phyloP scores from a whole-genome alignment of 768 basidiomycete species.

The Auriscalpium microsporum region DNA sequence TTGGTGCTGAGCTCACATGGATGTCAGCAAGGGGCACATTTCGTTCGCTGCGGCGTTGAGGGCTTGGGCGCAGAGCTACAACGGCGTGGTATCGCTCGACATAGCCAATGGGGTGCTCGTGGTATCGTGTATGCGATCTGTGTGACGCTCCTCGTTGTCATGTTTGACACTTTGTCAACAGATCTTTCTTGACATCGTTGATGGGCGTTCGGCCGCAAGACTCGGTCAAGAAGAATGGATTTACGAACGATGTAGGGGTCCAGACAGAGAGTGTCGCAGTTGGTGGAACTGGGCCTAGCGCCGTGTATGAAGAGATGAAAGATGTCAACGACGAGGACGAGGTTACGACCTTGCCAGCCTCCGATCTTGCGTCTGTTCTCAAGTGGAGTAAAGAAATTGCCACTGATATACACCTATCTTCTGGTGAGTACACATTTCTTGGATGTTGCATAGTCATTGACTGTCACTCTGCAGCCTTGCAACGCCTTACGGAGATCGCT shows the following conservation, averaged over 20 bases:
- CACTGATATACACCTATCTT: conserved; percentile 60
- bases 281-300: conserved; percentile 24
- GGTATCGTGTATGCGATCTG: conserved; percentile 51
- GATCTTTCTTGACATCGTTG: conserved; percentile 41
- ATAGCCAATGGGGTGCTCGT: conserved; percentile 65
- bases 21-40: conserved; percentile 60
- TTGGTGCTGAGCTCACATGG: background rate
- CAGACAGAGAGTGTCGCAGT: conserved; percentile 40
- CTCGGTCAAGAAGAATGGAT: conserved; percentile 45
- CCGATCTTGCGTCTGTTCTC: conserved; percentile 59
- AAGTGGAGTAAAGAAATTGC: conserved; percentile 73
- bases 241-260: conserved; percentile 53
- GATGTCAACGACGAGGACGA: conserved; percentile 45
- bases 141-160: too few species aligned
- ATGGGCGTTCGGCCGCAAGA: conserved; percentile 37
- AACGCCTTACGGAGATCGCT: conserved; percentile 63
- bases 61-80: conserved; percentile 61
- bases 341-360: conserved; percentile 43
- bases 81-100: conserved; percentile 53
- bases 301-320: conserved; percentile 24
- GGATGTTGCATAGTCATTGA: conserved; percentile 14
- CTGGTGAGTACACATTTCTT: conserved; percentile 29
- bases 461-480: conserved; percentile 33
- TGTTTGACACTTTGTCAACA: conserved; percentile 15
- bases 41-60: conserved; percentile 55